Conservation (phyloP, 768 basidiomycete genomes). For the Lentinus tigrinus region DNA sequence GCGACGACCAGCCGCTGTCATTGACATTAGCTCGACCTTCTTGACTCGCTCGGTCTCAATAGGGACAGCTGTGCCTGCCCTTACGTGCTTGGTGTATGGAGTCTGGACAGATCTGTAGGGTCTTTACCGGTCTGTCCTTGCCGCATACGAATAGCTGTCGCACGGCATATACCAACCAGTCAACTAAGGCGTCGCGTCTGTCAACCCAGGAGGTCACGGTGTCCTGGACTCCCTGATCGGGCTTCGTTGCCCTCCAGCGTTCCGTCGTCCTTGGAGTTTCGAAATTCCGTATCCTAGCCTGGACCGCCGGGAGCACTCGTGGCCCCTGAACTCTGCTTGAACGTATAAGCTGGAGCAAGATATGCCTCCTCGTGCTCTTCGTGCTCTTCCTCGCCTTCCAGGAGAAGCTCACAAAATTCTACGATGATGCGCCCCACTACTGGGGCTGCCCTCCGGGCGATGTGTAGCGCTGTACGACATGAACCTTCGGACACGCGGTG, state of each 20-base stretch:
- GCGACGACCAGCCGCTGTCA: neutral
- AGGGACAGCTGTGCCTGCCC: neutral
- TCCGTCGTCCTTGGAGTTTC: neutral
- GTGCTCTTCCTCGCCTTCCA: neutral
- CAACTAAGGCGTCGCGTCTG: too few relatives aligned
- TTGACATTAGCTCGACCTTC: neutral
- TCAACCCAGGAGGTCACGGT: too few relatives aligned
- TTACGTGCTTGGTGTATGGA: neutral
- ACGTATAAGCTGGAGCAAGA: neutral
- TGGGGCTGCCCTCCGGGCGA: neutral
- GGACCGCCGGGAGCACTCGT: neutral
- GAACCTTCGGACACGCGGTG: neutral
- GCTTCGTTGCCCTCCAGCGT: neutral
- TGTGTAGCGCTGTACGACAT: neutral
- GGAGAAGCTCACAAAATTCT: neutral
- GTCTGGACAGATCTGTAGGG: neutral
- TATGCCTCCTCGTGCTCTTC: too few relatives aligned
- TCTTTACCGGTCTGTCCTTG: too few relatives aligned
- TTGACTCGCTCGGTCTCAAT: neutral
- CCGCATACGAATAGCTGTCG: neutral
- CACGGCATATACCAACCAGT: too few relatives aligned
- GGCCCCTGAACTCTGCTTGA: constrained; percentile 6
- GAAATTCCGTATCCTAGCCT: neutral
- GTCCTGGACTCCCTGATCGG: neutral
- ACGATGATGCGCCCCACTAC: neutral